Conservation (phyloP, 805 yeast species). For the Jamesozyma lodderae region DNA sequence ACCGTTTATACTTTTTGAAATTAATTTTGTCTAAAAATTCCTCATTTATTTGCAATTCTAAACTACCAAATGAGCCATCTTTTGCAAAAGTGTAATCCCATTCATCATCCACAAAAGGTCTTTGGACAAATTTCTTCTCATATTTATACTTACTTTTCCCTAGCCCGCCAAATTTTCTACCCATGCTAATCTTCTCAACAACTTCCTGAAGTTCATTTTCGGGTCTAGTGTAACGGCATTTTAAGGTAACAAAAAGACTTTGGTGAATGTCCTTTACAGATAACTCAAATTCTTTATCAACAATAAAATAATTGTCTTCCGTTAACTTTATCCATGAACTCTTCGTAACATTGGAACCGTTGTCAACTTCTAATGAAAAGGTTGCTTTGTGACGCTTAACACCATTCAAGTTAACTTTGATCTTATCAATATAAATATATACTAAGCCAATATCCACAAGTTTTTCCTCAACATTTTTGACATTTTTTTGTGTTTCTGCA, state of each 20-base stretch:
- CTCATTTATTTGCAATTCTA: conserved; percentile 41
- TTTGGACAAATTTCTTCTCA: conserved; percentile 41
- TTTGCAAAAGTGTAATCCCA: conserved; percentile 61
- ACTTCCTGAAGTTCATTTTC: conserved; percentile 49
- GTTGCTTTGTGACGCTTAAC: conserved; percentile 37
- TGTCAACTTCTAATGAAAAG: conserved; percentile 52
- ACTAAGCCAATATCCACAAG: conserved; percentile 37
- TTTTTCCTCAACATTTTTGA: not conserved
- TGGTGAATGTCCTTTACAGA: conserved; percentile 31
- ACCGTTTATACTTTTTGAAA: conserved; percentile 7
- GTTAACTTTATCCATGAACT: conserved; percentile 41
- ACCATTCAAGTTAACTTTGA: conserved; percentile 42
- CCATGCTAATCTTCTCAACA: conserved; percentile 44
- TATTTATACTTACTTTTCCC: conserved; percentile 31
- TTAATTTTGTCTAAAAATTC: conserved; percentile 10
- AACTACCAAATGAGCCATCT: conserved; percentile 85
- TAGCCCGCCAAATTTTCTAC: conserved; percentile 25
- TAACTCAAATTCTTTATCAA: conserved; percentile 70
- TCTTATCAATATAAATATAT: conserved; percentile 42
- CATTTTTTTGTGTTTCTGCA: not conserved
- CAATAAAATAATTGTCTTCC: conserved; percentile 24
- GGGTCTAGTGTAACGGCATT: conserved; percentile 45
- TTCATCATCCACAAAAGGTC: conserved; percentile 41
- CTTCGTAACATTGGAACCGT: conserved; percentile 70
- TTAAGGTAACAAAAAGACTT: conserved; percentile 64